Evolutionary conservation across 2,329 filamentous ascomycete species (phyloP).

Genomic region (Ustulina deusta): DNA sequence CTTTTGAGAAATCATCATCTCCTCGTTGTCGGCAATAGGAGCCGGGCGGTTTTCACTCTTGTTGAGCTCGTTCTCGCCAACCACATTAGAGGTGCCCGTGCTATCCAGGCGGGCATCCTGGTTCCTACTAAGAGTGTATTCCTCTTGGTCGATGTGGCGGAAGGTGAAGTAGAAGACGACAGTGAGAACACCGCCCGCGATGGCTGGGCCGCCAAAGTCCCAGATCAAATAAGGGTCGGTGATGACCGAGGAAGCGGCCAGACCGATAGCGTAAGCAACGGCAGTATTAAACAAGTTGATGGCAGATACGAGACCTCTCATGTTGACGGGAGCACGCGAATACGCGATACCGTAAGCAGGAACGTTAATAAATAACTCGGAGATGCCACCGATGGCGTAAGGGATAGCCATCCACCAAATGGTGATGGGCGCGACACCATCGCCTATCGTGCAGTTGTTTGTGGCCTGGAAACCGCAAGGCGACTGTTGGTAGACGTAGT

Average conservation of each 20-base stretch:
- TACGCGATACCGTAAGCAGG: conserved; percentile 66
- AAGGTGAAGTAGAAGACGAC: conserved; percentile 61
- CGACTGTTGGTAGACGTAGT: conserved; percentile 57
- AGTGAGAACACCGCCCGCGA: conserved; percentile 58
- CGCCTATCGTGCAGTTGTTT: conserved; percentile 52
- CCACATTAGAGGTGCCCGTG: conserved; percentile 56
- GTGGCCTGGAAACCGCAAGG: conserved; percentile 58
- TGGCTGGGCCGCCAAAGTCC: conserved; percentile 63
- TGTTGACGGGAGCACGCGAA: conserved; percentile 62
- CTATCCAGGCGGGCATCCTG: conserved; percentile 53
- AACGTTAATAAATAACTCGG: conserved; percentile 64
- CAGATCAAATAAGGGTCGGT: conserved; percentile 63
- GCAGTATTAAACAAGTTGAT: conserved; percentile 62
- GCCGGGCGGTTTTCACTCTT: conserved; percentile 47
- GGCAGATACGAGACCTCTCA: conserved; percentile 63
- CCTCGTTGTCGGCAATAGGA: conserved; percentile 51
- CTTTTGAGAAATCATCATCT: conserved; percentile 53
- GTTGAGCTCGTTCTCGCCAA: conserved; percentile 58
- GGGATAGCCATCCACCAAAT: conserved; percentile 69
- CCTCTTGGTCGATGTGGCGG: conserved; percentile 60
- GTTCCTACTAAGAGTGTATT: conserved; percentile 57
- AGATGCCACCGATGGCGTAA: conserved; percentile 64
- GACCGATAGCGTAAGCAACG: conserved; percentile 59
- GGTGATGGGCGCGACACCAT: conserved; percentile 58
- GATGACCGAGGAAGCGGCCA: conserved; percentile 60